Evolutionary conservation across 768 basidiomycete species (phyloP).

Genomic region (Pholiota molesta): DNA sequence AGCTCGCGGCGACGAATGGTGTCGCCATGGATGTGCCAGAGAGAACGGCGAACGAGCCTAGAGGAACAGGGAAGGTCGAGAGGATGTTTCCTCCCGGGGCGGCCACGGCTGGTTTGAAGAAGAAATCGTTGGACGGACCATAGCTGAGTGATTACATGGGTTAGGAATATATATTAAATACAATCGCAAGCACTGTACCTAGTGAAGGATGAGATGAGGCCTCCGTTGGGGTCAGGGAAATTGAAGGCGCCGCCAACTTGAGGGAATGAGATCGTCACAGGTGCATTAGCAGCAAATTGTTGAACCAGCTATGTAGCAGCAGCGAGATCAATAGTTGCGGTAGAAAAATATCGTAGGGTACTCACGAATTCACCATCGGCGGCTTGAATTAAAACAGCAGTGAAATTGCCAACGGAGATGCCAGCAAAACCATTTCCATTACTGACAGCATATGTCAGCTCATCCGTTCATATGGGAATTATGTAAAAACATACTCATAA

Average conservation of each 20-base stretch:
- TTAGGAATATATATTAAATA: background rate
- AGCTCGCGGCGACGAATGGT: constrained; percentile 43
- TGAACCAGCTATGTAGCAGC: constrained; percentile 43
- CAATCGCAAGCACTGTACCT: constrained; percentile 24
- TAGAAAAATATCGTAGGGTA: constrained; percentile 7
- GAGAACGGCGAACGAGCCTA: constrained; percentile 36
- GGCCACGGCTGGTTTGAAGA: constrained; percentile 50
- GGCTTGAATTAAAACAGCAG: constrained; percentile 53
- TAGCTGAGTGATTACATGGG: constrained; percentile 32
- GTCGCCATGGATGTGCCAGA: constrained; percentile 45
- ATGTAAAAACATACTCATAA: constrained; percentile 49
- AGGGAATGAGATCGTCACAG: constrained; percentile 50
- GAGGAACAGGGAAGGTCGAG: constrained; percentile 39
- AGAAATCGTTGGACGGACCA: constrained; percentile 63
- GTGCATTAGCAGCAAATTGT: constrained; percentile 47
- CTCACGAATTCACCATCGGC: constrained; percentile 58
- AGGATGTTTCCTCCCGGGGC: constrained; percentile 55
- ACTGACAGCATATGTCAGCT: constrained; percentile 28
- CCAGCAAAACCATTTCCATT: constrained; percentile 50
- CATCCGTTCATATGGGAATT: background rate
- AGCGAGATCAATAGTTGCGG: constrained; percentile 1
- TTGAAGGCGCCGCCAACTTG: constrained; percentile 44
- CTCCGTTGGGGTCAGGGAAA: constrained; percentile 54
- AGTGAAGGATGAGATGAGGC: constrained; percentile 57
- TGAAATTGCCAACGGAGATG: constrained; percentile 49